Evolutionary conservation across 1,284 basidiomycete genomes (phyloP), one percentile per base, ranked within the genome.

Genomic region (Irpex sp.): DNA sequence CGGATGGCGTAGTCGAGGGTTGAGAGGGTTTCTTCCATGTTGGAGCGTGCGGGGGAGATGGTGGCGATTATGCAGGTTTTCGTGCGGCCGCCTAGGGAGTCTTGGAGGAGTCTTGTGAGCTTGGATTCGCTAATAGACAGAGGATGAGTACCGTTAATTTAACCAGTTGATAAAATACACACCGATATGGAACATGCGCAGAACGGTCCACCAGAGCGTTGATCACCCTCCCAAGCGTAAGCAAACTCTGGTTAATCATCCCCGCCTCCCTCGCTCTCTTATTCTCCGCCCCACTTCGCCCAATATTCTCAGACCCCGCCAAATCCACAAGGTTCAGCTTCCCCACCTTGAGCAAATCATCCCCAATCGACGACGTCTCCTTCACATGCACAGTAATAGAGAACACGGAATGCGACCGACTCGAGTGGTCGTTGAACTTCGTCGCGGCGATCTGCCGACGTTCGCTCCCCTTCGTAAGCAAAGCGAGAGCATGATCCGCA

Each of bases 61-160:
- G 97, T 99, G 0, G 97, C 97, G 67, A 99, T 93, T 73, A 99
- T 97, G 73, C 95, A 98, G 0, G 97, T 99, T 79, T 98, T 99
- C 6, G 97, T 99, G 26, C 90, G 86, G 0, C 97, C 97, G n/a
- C 97, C 97, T 4, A 99, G 85, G 15, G 97, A 99, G 76, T 68
- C 67, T 64, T 68, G 67, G 0, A 68, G 61, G 4, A 68, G 59
- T 11, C 67, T 65, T 13, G 67, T 68, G 62, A 99, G 89, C 74
- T 99, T 99, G 15, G 92, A 93, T 76, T 94, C 92, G 8, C 89
- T 91, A 55, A n/a, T 58, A 40, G 26, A 52, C 11, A 66, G 52
- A 65, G 57, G 64, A 68, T 38, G 48, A 15, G 9, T 44, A 44
- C 57, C 34, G 5, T 57, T 52, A 34, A n/a, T 17, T 52, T 21